Percentiles rank a stretch among this genome's conserved stretches.
Evolutionary conservation across 2,329 filamentous ascomycete genomes (phyloP).

Genomic region (Aspergillus neoniger): DNA sequence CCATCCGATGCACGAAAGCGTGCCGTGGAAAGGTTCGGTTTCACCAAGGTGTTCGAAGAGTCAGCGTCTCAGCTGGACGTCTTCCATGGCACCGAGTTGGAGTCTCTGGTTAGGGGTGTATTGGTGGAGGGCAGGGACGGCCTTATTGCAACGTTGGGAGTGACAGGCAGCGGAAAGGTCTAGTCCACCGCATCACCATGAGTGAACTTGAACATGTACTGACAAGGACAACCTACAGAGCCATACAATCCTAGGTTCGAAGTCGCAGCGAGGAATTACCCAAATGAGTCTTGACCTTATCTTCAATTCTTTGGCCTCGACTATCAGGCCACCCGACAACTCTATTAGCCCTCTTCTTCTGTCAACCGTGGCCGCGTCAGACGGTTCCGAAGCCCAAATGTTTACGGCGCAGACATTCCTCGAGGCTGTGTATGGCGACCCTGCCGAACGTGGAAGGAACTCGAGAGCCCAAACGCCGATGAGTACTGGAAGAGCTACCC

Average conservation of each 20-base stretch:
- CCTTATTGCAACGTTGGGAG: conserved; percentile 84
- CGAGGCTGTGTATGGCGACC: conserved; percentile 74
- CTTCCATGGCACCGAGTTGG: conserved; percentile 76
- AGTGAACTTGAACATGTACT: conserved; percentile 12
- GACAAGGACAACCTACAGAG: conserved; percentile 59
- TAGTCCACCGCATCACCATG: background rate
- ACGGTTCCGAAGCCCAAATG: conserved; percentile 78
- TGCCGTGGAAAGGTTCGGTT: conserved; percentile 89
- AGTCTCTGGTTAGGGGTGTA: conserved; percentile 77
- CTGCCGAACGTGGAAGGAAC: conserved; percentile 58
- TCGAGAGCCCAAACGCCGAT: conserved; percentile 71
- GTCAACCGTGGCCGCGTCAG: conserved; percentile 72
- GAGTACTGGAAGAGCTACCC: conserved; percentile 52
- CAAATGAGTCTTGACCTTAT: conserved; percentile 89
- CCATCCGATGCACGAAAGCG: conserved; percentile 80
- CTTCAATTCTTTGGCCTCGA: conserved; percentile 75
- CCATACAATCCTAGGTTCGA: conserved; percentile 91
- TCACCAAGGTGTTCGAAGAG: conserved; percentile 91
- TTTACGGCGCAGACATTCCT: conserved; percentile 74
- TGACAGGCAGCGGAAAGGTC: conserved; percentile 96
- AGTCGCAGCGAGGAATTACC: conserved; percentile 81
- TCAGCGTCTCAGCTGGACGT: conserved; percentile 80
- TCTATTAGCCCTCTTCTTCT: conserved; percentile 62
- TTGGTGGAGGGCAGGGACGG: conserved; percentile 84
- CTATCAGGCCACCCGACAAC: conserved; percentile 63